Evolutionary conservation across 1,284 basidiomycete genomes (phyloP).

Genomic region (Fomes fomentarius): DNA sequence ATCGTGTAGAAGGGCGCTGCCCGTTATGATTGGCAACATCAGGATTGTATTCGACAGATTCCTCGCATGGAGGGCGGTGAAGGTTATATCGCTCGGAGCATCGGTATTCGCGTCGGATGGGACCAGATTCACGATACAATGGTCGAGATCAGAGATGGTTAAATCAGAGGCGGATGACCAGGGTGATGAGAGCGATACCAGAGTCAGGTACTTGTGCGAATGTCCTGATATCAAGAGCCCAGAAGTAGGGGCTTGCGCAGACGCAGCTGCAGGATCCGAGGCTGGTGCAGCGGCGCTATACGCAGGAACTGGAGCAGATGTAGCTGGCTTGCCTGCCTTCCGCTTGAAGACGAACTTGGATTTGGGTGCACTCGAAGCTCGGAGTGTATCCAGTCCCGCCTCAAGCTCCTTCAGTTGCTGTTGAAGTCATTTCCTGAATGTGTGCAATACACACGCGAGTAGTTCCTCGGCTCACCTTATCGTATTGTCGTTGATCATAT

Average conservation of each 20-base stretch:
- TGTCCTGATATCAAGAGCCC: constrained; percentile 23
- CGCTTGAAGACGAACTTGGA: constrained; percentile 76
- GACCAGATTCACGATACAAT: constrained; percentile 71
- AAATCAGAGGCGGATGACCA: constrained; percentile 47
- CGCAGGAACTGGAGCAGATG: neutral
- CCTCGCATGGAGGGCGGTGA: constrained; percentile 68
- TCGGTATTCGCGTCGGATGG: constrained; percentile 23
- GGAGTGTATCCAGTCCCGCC: constrained; percentile 33
- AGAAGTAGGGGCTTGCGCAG: constrained; percentile 12
- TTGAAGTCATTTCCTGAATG: constrained; percentile 41
- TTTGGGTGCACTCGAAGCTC: constrained; percentile 49
- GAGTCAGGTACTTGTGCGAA: constrained; percentile 26
- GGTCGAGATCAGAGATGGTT: constrained; percentile 58
- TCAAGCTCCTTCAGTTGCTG: constrained; percentile 46
- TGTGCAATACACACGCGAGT: neutral
- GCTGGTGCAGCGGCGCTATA: neutral
- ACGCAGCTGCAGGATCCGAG: neutral
- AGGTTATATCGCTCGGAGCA: constrained; percentile 20
- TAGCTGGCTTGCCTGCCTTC: constrained; percentile 37
- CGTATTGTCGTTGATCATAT: constrained; percentile 76
- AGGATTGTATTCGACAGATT: constrained; percentile 59
- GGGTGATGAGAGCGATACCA: constrained; percentile 29
- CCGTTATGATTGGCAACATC: constrained; percentile 62
- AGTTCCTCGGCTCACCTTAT: constrained; percentile 50
- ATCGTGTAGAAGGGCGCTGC: constrained; percentile 73